phyloP scores from a whole-genome alignment of 352 stramenopile genomes.

The Phytophthora pinifolia region DNA sequence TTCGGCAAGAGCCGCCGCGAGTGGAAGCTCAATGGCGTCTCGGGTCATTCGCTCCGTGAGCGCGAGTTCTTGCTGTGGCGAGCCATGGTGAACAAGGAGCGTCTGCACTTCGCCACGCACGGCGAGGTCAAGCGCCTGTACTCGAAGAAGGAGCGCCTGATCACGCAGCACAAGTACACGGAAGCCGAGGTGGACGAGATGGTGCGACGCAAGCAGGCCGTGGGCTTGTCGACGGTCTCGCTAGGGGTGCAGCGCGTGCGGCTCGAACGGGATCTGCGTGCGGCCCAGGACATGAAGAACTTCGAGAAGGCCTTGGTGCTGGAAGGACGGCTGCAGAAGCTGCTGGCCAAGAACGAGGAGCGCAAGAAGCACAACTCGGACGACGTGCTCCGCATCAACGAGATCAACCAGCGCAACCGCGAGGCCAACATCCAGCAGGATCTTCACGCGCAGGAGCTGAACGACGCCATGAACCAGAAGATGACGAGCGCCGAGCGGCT shows the following conservation, averaged over 20 bases:
- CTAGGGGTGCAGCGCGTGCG: slow-evolving; percentile 78
- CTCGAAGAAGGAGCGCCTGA: slow-evolving; percentile 62
- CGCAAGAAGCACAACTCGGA: slow-evolving; percentile 76
- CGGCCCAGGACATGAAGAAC: slow-evolving; percentile 86
- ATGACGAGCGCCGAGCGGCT: slow-evolving; percentile 85
- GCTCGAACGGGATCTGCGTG: slow-evolving; percentile 74
- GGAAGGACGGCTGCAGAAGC: slow-evolving; percentile 61
- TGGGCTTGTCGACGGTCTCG: slow-evolving; percentile 62
- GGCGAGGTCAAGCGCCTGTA: slow-evolving; percentile 67
- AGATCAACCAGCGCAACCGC: slow-evolving; percentile 84
- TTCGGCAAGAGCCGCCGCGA: slow-evolving; percentile 80
- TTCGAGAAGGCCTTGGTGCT: slow-evolving; percentile 83
- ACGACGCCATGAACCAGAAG: slow-evolving; percentile 70
- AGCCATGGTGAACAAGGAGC: slow-evolving; percentile 78
- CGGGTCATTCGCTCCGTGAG: slow-evolving; percentile 70
- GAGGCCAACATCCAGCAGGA: slow-evolving; percentile 83
- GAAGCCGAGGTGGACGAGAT: slow-evolving; percentile 80
- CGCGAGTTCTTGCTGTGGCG: slow-evolving; percentile 84
- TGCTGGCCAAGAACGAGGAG: slow-evolving; percentile 68
- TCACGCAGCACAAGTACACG: slow-evolving; percentile 77
- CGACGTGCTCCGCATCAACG: slow-evolving; percentile 82
- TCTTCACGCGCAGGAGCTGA: slow-evolving; percentile 69
- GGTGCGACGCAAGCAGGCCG: slow-evolving; percentile 72
- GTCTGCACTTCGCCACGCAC: slow-evolving; percentile 70
- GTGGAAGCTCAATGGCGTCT: slow-evolving; percentile 76